Percentiles rank a stretch among this genome's conserved stretches.
Evolutionary conservation across 768 basidiomycete genomes (phyloP).

Genomic region (Polyporus arcularius): DNA sequence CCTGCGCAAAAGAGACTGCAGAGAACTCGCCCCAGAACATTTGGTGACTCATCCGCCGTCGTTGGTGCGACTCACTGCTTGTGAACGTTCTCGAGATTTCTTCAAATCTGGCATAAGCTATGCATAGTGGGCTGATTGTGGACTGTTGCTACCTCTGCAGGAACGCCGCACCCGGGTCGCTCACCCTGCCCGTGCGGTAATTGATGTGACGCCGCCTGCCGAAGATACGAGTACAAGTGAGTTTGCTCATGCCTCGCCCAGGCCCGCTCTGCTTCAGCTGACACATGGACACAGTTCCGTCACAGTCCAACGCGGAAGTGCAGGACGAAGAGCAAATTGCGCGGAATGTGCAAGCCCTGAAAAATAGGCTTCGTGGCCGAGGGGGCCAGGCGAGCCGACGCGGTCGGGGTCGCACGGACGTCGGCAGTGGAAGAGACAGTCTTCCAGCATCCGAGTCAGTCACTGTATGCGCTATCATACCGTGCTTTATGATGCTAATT

Average conservation of each 20-base stretch:
- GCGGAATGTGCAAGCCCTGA: constrained; percentile 88
- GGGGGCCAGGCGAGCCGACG: constrained; percentile 62
- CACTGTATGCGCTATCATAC: background rate
- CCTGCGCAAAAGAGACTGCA: too few relatives aligned
- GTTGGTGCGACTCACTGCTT: too few relatives aligned
- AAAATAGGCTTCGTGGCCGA: constrained; percentile 77
- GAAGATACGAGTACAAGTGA: constrained; percentile 64
- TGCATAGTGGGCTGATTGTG: too few relatives aligned
- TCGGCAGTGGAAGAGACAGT: constrained; percentile 61
- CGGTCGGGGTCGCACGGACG: constrained; percentile 47
- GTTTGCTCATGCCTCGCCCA: constrained; percentile 16
- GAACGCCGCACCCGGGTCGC: constrained; percentile 72
- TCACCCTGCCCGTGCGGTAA: constrained; percentile 35
- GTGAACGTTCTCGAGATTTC: too few relatives aligned
- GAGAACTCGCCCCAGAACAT: too few relatives aligned
- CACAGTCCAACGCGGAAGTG: constrained; percentile 49
- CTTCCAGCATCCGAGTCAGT: constrained; percentile 72
- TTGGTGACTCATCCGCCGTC: too few relatives aligned
- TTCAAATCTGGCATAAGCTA: too few relatives aligned
- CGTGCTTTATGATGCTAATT: background rate
- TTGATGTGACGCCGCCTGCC: constrained; percentile 48
- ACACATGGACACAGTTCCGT: constrained; percentile 39
- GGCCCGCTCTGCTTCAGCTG: constrained; percentile 2
- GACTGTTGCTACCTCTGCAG: constrained; percentile 35
- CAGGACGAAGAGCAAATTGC: constrained; percentile 90